Conservation (phyloP, 2,329 filamentous ascomycete genomes). For the Acarospora socialis region DNA sequence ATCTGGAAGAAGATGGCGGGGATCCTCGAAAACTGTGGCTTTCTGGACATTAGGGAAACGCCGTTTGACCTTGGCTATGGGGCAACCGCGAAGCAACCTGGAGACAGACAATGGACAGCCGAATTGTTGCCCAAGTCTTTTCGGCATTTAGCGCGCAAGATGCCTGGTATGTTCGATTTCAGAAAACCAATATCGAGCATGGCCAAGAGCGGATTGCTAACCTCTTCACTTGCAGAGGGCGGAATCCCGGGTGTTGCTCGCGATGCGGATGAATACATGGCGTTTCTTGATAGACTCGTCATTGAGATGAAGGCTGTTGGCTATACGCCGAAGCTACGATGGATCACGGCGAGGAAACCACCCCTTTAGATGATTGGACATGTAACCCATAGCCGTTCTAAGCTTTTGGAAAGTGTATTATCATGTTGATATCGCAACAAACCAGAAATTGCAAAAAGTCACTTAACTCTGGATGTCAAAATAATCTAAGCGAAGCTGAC, state of each 20-base stretch:
- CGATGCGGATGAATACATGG: background rate
- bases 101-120: background rate
- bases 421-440: no score
- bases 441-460: no score
- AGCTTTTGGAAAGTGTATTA: no score
- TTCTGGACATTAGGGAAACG: background rate
- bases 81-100: background rate
- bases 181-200: no score
- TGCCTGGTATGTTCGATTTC: constrained; percentile 1
- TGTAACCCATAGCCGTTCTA: no score
- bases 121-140: constrained; percentile 1
- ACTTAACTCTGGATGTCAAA: no score
- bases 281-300: constrained; percentile 2
- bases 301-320: constrained; percentile 3
- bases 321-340: constrained; percentile 1
- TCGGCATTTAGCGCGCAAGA: constrained; percentile 1
- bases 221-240: background rate
- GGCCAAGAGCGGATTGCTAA: no score
- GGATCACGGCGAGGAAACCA: background rate
- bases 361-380: no score
- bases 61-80: constrained; percentile 3
- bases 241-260: constrained; percentile 2
- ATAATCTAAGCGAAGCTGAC: no score
- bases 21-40: background rate
- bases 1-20: background rate